Evolutionary conservation across 495 filamentous ascomycete genomes (phyloP), one percentile per base, ranked within the genome.

Genomic region (Hypoxylon lienhwacheense): DNA sequence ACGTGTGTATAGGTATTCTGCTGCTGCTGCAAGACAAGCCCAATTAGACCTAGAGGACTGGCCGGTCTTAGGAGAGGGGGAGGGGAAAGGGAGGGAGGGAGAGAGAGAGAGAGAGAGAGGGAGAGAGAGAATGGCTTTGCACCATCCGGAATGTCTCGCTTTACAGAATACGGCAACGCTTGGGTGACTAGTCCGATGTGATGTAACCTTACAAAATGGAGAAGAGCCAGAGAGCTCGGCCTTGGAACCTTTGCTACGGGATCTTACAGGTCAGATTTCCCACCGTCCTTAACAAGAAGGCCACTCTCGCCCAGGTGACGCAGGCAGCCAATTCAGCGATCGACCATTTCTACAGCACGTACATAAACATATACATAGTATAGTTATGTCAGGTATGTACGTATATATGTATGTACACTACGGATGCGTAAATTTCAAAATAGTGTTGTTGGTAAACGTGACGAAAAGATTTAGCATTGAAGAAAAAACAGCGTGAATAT

Each of bases 321-420:
- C 58, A 61, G 58, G 55, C 52, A 61, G 50, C 56, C 50, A 60
- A 50, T 60, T 60, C 56, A 61, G 53, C 52, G 58, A 61, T 61
- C 58, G 52, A 43, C 55, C 55, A 49, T 53, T 44, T 57, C n/a
- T 57, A 44, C 53, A 7, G 21, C 15, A 26, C 21, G 25, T 21
- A 41, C 21, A 41, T 41, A 26, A 26, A 26, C 8, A n/a, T n/a
- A n/a, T n/a, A n/a, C n/a, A n/a, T n/a, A n/a, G n/a, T n/a, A n/a
- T n/a, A n/a, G n/a, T n/a, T n/a, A n/a, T n/a, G n/a, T n/a, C n/a
- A n/a, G n/a, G n/a, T n/a, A n/a, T n/a, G n/a, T n/a, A n/a, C n/a
- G n/a, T n/a, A n/a, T n/a, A n/a, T n/a, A n/a, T n/a, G n/a, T n/a
- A n/a, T n/a, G n/a, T n/a, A n/a, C n/a, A n/a, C n/a, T n/a, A n/a